Base-by-base conservation (phyloP, 2,329 filamentous ascomycete species). In the Thielaviopsis cerberus region DNA sequence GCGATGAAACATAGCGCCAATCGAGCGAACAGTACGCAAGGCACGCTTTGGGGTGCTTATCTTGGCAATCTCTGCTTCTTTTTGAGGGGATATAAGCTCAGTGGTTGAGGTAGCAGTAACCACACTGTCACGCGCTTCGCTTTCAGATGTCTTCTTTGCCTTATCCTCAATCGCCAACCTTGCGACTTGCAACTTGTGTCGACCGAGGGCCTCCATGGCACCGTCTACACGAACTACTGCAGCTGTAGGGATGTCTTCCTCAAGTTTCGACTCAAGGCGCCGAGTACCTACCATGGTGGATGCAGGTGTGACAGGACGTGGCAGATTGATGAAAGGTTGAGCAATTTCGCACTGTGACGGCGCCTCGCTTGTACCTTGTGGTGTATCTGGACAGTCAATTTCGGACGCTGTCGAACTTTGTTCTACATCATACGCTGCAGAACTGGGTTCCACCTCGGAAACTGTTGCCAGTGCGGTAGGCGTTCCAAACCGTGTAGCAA, bases 1-100 rank as follows among this genome's bases (percentile, higher is more conserved):
- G n/a, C 59, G 59, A 30, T 60, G 55, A 27, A 60, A 58, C 30
- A 58, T 53, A 25, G 59, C 55, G 27, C 55, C 55, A 30, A 60
- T 27, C 30, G 59, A 60, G 5, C 56, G 45, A 11, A 58, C 59
- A 27, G 52, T 58, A 24, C 59, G 59, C 15, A 60, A 30, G 20
- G 52, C 59, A 11, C 55, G 27, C 20, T 41, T 58, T 15, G 55
- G 59, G 15, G 52, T 55, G 17, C 52, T 41, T 17, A 41, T 41
- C 34, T 41, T 41, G 13, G n/a, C 34, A 17, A 17, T 13, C 2
- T 3, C n/a, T 41, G 34, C 34, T n/a, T 13, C 15, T 41, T n/a
- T 4, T 6, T n/a, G 59, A 13, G 26, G 25, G 7, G 30, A n/a
- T n/a, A n/a, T 23, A 45, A 4, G 27, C 55, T 48, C 27, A 17